A percentile compares a stretch with the other conserved stretches of the same genome.
phyloP scores from a whole-genome alignment of 2,329 filamentous ascomycete genomes.

The Fusarium irregulare region DNA sequence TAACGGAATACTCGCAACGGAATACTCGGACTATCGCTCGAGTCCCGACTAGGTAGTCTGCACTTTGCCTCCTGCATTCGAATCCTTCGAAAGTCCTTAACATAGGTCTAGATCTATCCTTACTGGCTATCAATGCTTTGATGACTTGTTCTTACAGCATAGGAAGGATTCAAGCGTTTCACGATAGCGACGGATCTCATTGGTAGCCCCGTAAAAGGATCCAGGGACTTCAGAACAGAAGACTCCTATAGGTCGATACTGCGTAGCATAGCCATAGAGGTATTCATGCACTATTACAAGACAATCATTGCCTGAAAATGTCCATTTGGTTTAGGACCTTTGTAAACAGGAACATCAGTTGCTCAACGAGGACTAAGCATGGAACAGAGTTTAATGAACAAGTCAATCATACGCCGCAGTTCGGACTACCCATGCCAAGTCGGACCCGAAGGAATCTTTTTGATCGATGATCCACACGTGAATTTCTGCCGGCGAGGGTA shows the following conservation, averaged over 20 bases:
- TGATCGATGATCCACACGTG: not conserved
- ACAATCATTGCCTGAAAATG: not conserved
- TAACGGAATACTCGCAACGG: not conserved
- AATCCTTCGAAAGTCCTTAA: slow-evolving; percentile 12
- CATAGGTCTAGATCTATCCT: not conserved
- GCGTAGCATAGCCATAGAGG: not conserved
- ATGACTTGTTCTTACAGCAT: not conserved
- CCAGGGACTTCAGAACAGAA: not conserved
- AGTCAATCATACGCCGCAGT: not conserved
- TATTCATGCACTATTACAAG: not conserved
- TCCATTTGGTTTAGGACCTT: fast-evolving
- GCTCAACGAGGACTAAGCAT: not conserved
- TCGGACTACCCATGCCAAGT: not conserved
- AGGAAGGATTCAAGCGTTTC: not conserved
- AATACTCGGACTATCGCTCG: not conserved
- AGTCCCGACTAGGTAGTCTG: not conserved
- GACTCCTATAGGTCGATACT: not conserved
- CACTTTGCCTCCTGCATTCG: slow-evolving; percentile 7
- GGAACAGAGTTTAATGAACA: not conserved
- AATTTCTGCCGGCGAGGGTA: no score
- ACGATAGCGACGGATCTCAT: fast-evolving
- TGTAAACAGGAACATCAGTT: not conserved
- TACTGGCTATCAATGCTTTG: not conserved
- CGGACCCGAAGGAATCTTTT: not conserved
- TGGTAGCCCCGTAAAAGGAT: not conserved